These are phyloP conservation scores for Camellia oleifera DNA, from an alignment of 179 eudicot species.

Conservation along the genomic window DNA sequence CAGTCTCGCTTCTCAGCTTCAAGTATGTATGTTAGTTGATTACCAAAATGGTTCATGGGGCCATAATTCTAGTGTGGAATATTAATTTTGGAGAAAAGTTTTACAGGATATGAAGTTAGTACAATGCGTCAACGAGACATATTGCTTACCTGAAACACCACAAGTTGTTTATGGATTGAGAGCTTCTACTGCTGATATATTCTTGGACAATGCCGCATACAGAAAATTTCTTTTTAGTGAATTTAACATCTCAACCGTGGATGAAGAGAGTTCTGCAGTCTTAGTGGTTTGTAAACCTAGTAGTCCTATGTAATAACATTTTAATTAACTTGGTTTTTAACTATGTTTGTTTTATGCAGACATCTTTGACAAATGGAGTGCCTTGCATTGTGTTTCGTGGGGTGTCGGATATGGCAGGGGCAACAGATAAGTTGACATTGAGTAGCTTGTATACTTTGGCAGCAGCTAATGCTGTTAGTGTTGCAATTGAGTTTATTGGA, in stretches of 20 bases:
- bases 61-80: background rate
- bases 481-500: conserved; percentile 47
- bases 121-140: conserved; percentile 43
- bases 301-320: no score
- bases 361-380: conserved; percentile 45
- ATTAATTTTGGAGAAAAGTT: background rate
- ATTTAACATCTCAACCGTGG: conserved; percentile 51
- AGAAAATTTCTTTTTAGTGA: conserved; percentile 40
- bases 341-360: conserved; percentile 7
- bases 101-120: conserved; percentile 39
- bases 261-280: conserved; percentile 64
- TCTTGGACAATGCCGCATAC: conserved; percentile 47
- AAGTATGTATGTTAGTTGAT: conserved; percentile 21
- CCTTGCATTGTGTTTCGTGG: conserved; percentile 59
- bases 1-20: conserved; percentile 37
- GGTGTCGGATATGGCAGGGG: conserved; percentile 54
- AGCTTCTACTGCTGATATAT: conserved; percentile 51
- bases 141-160: conserved; percentile 44
- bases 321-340: background rate
- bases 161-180: conserved; percentile 39
- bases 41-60: no score
- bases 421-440: conserved; percentile 16
- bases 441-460: conserved; percentile 36
- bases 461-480: conserved; percentile 45
- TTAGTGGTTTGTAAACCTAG: conserved; percentile 27